phyloP scores from a whole-genome alignment of 108 stramenopile species.

The Pinguiococcus pyrenoidosus region DNA sequence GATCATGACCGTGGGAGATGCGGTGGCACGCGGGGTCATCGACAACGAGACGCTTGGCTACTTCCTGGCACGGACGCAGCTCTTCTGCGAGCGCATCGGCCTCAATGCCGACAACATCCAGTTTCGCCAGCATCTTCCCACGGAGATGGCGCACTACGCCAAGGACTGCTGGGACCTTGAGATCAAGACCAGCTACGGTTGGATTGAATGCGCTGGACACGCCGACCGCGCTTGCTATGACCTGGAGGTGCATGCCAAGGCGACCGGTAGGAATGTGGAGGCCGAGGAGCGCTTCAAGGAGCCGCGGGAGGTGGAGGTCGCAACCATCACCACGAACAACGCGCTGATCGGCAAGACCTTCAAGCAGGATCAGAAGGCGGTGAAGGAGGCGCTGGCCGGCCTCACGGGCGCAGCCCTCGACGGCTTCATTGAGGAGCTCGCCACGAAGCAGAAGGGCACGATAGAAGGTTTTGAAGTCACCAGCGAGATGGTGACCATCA shows the following conservation, averaged over 20 bases:
- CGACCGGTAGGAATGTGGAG: conserved; percentile 73
- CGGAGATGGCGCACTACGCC: conserved; percentile 99
- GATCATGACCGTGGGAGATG: conserved; percentile 68
- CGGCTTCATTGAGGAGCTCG: conserved; percentile 70
- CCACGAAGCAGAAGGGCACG: conserved; percentile 60
- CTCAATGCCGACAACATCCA: conserved; percentile 79
- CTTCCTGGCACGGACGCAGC: conserved; percentile 97
- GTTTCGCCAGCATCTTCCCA: conserved; percentile 95
- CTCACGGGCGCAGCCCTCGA: conserved; percentile 72
- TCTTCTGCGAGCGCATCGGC: conserved; percentile 82
- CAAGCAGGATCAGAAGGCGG: conserved; percentile 77
- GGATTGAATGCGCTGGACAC: conserved; percentile 99
- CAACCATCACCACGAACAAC: conserved; percentile 78
- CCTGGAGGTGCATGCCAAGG: conserved; percentile 69
- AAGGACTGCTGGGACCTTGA: conserved; percentile 99
- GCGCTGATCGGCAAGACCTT: conserved; percentile 62
- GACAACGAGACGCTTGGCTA: conserved; percentile 98
- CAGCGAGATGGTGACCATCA: conserved; percentile 78
- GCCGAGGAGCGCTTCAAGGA: conserved; percentile 63
- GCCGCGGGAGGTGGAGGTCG: conserved; percentile 55
- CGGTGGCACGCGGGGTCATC: conserved; percentile 76
- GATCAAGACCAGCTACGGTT: conserved; percentile 89
- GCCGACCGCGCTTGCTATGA: conserved; percentile 99
- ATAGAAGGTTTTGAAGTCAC: conserved; percentile 70
- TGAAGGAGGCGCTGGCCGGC: conserved; percentile 75